Evolutionary conservation across 1,284 basidiomycete genomes (phyloP).

Genomic region (Ustilago nuda): DNA sequence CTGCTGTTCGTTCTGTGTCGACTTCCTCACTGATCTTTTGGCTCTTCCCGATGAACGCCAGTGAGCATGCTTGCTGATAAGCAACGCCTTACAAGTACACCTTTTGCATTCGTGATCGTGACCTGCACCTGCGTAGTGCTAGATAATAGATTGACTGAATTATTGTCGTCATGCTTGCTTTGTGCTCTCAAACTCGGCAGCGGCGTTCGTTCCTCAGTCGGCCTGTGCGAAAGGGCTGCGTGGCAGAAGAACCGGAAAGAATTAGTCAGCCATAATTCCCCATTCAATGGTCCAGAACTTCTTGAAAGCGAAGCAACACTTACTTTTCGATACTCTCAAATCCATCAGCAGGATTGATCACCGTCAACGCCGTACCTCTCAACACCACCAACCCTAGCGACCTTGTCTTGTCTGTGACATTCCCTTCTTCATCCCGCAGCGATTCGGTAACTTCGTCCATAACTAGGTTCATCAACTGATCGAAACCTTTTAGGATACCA

Average conservation of each 20-base stretch:
- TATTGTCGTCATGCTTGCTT: neutral
- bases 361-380: conserved; percentile 64
- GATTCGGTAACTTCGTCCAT: conserved; percentile 88
- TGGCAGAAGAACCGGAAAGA: neutral
- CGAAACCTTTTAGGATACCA: conserved; percentile 92
- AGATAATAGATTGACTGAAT: neutral
- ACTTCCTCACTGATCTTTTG: no score
- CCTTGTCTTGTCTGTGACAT: conserved; percentile 57
- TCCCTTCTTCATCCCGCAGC: conserved; percentile 69
- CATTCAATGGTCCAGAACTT: neutral
- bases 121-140: neutral
- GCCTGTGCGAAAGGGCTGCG: conserved; percentile 56
- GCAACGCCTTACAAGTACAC: conserved; percentile 11
- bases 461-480: conserved; percentile 95
- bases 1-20: no score
- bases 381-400: conserved; percentile 65
- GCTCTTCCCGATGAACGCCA: no score
- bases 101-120: conserved; percentile 7
- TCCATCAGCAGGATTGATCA: conserved; percentile 68
- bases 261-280: neutral
- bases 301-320: conserved; percentile 12
- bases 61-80: neutral
- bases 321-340: conserved; percentile 68
- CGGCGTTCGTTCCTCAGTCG: conserved; percentile 23
- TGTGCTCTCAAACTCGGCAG: no score